Evolutionary conservation across 1,284 basidiomycete species (phyloP), one percentile per base, ranked within the genome.

Genomic region (Trichosporon sp.): DNA sequence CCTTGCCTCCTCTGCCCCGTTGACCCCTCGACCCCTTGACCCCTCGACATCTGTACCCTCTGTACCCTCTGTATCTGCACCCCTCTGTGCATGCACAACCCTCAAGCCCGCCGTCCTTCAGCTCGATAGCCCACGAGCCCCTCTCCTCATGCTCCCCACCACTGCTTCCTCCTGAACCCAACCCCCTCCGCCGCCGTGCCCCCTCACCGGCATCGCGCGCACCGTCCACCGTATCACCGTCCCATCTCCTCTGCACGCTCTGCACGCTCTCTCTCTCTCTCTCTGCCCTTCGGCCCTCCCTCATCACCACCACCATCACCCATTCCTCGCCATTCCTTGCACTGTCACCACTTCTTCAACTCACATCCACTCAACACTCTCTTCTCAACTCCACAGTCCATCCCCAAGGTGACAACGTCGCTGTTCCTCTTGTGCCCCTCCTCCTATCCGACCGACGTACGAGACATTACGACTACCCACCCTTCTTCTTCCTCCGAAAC

Each of bases 401-500:
- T 26, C 26, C 26, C 26, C 26, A 26, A 26, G 26, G 26, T 26
- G 26, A 26, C 26, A 26, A 26, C 26, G 26, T 26, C 26, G 26
- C 26, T 26, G 26, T 26, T 26, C 26, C 26, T 26, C 26, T 26
- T 26, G 26, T 26, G 37, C 37, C 31, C 51, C 3, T 14, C 51
- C 11, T 19, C 48, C 35, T 40, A 11, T 43, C n/a, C n/a, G 37
- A 38, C 63, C 35, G 37, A 11, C 63, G 16, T 7, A 37, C 16
- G 14, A 40, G 31, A 21, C 26, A 59, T 32, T 32, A 14, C 26
- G 56, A 61, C 56, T 6, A 32, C 26, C 56, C 26, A 11, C 56
- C 56, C 14, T 32, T 26, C 54, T 26, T 59, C 54, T 26, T 59
- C 54, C 54, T 59, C 31, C 54, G 54, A 59, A 59, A 26, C 21